phyloP scores from a whole-genome alignment of 768 basidiomycete genomes.

The Auriscalpium microsporum region DNA sequence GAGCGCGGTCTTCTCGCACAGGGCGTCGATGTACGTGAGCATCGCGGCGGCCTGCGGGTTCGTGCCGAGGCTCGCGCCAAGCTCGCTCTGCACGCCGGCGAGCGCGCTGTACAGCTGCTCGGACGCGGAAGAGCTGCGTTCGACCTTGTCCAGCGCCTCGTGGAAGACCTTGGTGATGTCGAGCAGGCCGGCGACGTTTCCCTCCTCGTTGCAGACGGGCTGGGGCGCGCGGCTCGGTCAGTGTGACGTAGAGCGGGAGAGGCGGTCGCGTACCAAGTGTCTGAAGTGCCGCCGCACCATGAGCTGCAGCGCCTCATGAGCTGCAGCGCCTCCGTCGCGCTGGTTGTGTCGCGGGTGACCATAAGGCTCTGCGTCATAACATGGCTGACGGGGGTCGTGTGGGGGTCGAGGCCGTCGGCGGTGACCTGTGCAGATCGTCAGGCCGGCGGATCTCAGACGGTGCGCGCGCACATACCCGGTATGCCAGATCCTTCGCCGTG shows the following conservation, averaged over 20 bases:
- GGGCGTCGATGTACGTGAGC: conserved; percentile 93
- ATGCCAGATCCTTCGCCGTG: conserved; percentile 97
- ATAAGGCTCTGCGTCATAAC: conserved; percentile 99
- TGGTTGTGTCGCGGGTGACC: conserved; percentile 98
- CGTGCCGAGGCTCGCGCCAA: conserved; percentile 63
- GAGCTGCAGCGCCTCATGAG: no score
- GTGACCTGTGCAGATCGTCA: conserved; percentile 56
- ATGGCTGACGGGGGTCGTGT: conserved; percentile 79
- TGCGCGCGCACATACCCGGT: conserved; percentile 53
- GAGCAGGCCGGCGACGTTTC: conserved; percentile 95
- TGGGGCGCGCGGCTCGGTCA: conserved; percentile 23
- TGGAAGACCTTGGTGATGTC: conserved; percentile 99
- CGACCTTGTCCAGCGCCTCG: conserved; percentile 96
- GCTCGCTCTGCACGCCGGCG: conserved; percentile 95
- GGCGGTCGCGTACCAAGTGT: conserved; percentile 61
- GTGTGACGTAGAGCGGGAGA: no score
- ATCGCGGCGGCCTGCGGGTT: conserved; percentile 97
- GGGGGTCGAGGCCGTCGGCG: conserved; percentile 92
- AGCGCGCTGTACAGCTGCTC: conserved; percentile 95
- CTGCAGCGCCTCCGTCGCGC: conserved; percentile 94
- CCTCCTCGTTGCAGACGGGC: conserved; percentile 99
- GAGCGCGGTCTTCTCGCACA: conserved; percentile 91
- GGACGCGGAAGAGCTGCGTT: conserved; percentile 92
- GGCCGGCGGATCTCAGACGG: neutral
- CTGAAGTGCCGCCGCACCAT: conserved; percentile 98